These are phyloP conservation scores for Kwoniella shivajii DNA, from an alignment of 1,284 basidiomycete species.

Conservation along the genomic window DNA sequence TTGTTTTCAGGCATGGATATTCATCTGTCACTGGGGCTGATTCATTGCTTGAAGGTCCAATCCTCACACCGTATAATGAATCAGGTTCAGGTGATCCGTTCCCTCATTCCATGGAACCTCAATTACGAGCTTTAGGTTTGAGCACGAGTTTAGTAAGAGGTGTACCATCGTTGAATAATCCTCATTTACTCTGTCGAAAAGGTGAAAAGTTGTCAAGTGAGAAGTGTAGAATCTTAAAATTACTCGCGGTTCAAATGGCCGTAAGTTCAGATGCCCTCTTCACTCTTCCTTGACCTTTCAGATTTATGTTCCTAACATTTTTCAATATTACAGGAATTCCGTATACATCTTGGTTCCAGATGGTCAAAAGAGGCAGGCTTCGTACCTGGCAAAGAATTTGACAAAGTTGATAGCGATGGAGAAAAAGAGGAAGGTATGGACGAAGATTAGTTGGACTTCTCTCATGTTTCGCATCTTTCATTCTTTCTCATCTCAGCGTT, in stretches of 20 bases:
- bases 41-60: conserved; percentile 55
- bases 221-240: conserved; percentile 84
- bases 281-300: neutral
- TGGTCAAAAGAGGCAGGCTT: conserved; percentile 73
- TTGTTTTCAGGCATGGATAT: neutral
- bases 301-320: neutral
- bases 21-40: neutral
- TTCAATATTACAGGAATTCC: conserved; percentile 60
- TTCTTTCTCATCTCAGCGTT: neutral
- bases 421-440: conserved; percentile 41
- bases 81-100: conserved; percentile 75
- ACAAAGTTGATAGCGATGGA: conserved; percentile 21
- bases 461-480: neutral
- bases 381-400: conserved; percentile 63
- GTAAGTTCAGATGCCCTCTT: conserved; percentile 36
- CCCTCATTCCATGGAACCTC: conserved; percentile 95
- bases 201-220: conserved; percentile 78
- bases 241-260: conserved; percentile 84
- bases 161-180: conserved; percentile 76
- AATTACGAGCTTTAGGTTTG: conserved; percentile 87
- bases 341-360: conserved; percentile 68
- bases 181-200: conserved; percentile 83
- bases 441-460: conserved; percentile 29
- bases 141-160: conserved; percentile 82
- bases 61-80: conserved; percentile 59